Percentiles rank a stretch among this genome's conserved stretches.
Conservation (phyloP, 345 rosid species). For the Firmiana major region DNA sequence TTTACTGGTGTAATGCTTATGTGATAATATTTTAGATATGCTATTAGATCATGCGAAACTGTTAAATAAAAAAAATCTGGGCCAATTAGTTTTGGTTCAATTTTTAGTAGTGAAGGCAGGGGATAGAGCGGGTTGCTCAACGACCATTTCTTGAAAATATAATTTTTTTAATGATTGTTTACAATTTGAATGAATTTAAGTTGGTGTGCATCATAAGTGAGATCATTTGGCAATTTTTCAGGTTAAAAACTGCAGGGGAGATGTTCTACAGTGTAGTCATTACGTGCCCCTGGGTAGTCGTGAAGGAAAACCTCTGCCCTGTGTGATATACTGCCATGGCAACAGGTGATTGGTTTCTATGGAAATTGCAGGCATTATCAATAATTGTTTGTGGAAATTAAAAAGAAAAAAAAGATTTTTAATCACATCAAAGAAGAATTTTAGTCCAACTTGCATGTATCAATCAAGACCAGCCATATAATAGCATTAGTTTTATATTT, state of each 20-base stretch:
- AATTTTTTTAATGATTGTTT: too few species aligned
- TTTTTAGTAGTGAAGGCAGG: too few species aligned
- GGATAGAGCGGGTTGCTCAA: too few species aligned
- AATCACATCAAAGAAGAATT: background rate
- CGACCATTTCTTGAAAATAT: too few species aligned
- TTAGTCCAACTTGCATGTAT: background rate
- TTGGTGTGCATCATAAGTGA: background rate
- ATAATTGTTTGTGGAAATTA: background rate
- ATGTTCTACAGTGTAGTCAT: constrained; percentile 84
- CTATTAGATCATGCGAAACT: too few species aligned
- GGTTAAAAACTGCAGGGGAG: constrained; percentile 75
- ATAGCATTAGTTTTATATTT: background rate
- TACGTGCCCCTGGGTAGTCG: constrained; percentile 67
- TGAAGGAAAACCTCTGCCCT: constrained; percentile 75
- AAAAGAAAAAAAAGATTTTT: background rate
- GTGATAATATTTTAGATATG: too few species aligned
- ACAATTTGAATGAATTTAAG: background rate
- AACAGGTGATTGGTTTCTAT: constrained; percentile 57
- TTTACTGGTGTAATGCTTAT: too few species aligned
- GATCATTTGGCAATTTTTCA: constrained; percentile 32
- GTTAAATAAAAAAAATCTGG: too few species aligned
- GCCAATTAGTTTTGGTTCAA: too few species aligned
- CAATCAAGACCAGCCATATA: background rate
- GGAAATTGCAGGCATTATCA: background rate
- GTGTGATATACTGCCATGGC: constrained; percentile 99